Percentiles rank a stretch among this genome's conserved stretches.
Conservation (phyloP, 2,329 filamentous ascomycete genomes). For the Phaeomoniella chlamydospora region DNA sequence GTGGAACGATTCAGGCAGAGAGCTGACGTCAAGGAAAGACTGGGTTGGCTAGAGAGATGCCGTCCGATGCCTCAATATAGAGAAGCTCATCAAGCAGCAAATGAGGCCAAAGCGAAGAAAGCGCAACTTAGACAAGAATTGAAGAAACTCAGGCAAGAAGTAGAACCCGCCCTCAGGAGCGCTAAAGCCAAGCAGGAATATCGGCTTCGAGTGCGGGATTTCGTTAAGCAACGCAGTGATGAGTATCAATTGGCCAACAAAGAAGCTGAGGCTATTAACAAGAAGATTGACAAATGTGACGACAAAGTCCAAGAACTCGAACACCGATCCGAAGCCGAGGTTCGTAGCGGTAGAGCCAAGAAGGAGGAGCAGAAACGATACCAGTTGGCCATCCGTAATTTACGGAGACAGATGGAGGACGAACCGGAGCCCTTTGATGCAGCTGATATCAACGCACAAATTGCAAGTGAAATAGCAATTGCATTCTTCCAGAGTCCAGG, state of each 20-base stretch:
- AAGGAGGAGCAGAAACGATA: constrained; percentile 36
- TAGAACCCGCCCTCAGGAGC: constrained; percentile 54
- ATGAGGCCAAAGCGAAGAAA: constrained; percentile 39
- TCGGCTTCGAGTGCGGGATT: constrained; percentile 34
- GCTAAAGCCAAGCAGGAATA: constrained; percentile 61
- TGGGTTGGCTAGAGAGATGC: constrained; percentile 50
- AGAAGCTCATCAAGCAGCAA: constrained; percentile 33
- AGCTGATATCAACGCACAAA: constrained; percentile 54
- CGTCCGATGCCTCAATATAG: constrained; percentile 53
- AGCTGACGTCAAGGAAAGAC: constrained; percentile 48
- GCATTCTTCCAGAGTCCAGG: constrained; percentile 8
- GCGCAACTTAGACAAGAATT: constrained; percentile 43
- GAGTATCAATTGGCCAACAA: constrained; percentile 40
- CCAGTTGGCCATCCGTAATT: constrained; percentile 42
- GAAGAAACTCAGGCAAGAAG: constrained; percentile 41
- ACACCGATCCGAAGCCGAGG: constrained; percentile 33
- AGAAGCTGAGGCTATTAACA: constrained; percentile 23
- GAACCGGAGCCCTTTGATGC: constrained; percentile 54
- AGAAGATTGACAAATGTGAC: constrained; percentile 24
- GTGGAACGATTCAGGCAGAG: constrained; percentile 72
- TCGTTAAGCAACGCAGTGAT: constrained; percentile 39
- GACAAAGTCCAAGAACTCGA: constrained; percentile 20
- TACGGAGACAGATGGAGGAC: constrained; percentile 50
- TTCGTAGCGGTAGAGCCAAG: constrained; percentile 33
- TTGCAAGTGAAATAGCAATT: constrained; percentile 36